Conservation (phyloP, 768 basidiomycete species). For the Dentipellis sp. region DNA sequence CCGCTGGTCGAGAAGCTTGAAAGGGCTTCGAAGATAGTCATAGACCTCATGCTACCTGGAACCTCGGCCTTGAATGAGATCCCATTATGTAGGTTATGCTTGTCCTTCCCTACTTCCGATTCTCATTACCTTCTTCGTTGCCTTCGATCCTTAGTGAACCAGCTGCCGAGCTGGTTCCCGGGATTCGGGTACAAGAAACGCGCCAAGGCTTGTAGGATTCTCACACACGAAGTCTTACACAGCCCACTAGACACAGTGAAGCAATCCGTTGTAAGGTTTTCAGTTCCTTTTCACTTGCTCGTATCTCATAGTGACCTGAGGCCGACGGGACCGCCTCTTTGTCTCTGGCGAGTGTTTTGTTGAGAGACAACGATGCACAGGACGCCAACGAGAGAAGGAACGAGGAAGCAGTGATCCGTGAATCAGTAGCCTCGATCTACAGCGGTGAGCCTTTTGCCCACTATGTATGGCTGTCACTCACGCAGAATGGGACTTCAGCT, state of each 20-base stretch:
- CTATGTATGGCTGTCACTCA: too few relatives aligned
- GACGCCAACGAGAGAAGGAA: background rate
- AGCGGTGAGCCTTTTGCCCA: background rate
- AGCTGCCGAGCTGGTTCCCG: background rate
- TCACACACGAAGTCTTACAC: background rate
- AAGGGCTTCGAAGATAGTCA: background rate
- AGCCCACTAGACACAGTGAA: background rate
- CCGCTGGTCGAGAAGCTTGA: background rate
- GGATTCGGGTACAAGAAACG: background rate
- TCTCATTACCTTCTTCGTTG: too few relatives aligned
- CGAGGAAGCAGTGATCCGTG: background rate
- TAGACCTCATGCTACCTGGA: background rate
- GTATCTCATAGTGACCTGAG: background rate
- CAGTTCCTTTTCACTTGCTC: too few relatives aligned
- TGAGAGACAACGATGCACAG: background rate
- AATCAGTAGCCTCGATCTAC: background rate
- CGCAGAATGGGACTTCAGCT: background rate
- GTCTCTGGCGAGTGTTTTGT: background rate
- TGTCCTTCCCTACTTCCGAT: too few relatives aligned
- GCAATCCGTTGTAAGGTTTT: background rate
- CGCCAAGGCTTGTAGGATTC: background rate
- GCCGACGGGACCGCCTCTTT: background rate
- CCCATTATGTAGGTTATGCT: background rate
- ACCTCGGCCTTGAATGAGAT: background rate
- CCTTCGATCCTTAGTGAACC: background rate